phyloP scores from a whole-genome alignment of 2,329 filamentous ascomycete genomes.

The Cryphonectria japonica region DNA sequence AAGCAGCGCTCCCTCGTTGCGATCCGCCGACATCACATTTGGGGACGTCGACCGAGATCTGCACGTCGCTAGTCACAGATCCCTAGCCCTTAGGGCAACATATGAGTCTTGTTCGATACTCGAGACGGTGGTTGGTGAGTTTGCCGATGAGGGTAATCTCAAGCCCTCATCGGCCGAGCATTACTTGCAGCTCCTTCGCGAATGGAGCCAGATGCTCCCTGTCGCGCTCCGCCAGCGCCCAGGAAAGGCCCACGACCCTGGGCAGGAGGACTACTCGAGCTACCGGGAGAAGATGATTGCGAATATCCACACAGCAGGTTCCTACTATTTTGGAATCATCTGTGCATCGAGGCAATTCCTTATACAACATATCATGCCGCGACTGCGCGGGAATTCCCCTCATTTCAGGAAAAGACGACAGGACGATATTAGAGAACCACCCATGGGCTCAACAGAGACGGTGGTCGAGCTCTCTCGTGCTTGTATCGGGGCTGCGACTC shows the following conservation, averaged over 20 bases:
- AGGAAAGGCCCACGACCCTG: neutral
- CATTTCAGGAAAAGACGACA: neutral
- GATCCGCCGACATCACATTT: conserved; percentile 16
- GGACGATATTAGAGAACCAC: neutral
- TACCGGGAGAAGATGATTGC: conserved; percentile 28
- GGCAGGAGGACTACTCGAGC: neutral
- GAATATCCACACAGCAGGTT: conserved; percentile 30
- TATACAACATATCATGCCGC: conserved; percentile 28
- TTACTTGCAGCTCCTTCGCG: conserved; percentile 19
- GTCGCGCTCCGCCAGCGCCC: conserved; percentile 21
- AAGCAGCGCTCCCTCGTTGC: conserved; percentile 17
- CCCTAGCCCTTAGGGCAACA: conserved; percentile 16
- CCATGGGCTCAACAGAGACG: neutral
- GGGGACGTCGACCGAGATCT: conserved; percentile 12
- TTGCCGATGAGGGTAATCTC: conserved; percentile 20
- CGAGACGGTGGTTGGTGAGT: conserved; percentile 17
- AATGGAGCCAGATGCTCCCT: conserved; percentile 23
- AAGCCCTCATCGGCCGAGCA: conserved; percentile 18
- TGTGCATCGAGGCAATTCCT: conserved; percentile 31
- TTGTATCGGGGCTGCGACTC: conserved; percentile 31
- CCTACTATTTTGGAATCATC: conserved; percentile 34
- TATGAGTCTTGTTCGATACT: conserved; percentile 26
- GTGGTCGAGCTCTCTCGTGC: conserved; percentile 29
- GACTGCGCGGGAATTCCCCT: conserved; percentile 8
- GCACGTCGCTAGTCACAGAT: neutral